phyloP scores from a whole-genome alignment of 306 rosid species.

The Trifolium fragiferum region DNA sequence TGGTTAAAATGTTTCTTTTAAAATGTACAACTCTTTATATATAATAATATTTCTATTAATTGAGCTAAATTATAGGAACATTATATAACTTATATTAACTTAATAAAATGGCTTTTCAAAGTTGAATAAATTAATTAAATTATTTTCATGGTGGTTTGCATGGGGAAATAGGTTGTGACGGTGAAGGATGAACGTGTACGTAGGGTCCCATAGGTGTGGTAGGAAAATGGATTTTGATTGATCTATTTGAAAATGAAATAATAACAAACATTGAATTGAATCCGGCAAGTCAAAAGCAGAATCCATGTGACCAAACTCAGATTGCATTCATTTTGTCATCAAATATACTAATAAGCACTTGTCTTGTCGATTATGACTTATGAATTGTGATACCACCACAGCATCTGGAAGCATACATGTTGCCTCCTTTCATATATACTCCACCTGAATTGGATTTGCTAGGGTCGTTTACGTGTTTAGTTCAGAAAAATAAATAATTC shows the following conservation, averaged over 20 bases:
- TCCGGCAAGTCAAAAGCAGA: background rate
- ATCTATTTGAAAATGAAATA: constrained; percentile 41
- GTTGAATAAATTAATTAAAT: background rate
- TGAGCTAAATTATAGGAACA: too few relatives aligned
- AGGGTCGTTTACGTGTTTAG: too few relatives aligned
- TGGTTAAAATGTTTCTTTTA: too few relatives aligned
- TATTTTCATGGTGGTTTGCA: constrained; percentile 21
- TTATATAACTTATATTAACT: background rate
- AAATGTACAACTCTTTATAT: too few relatives aligned
- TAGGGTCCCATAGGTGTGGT: constrained; percentile 37
- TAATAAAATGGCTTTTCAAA: background rate
- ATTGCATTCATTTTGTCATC: background rate
- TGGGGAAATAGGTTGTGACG: constrained; percentile 8
- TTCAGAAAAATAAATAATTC: too few relatives aligned
- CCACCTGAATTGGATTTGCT: too few relatives aligned
- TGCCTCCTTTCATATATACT: background rate
- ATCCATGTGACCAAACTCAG: constrained; percentile 29
- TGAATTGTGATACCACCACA: background rate
- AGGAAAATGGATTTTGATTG: constrained; percentile 27
- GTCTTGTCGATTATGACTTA: too few relatives aligned
- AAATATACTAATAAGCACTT: constrained; percentile 15
- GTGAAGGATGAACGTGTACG: constrained; percentile 24
- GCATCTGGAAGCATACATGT: constrained; percentile 25
- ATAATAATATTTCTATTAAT: too few relatives aligned
- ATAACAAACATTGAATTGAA: constrained; percentile 35